Conservation (phyloP, 345 rosid genomes). For the Barbarea vulgaris region DNA sequence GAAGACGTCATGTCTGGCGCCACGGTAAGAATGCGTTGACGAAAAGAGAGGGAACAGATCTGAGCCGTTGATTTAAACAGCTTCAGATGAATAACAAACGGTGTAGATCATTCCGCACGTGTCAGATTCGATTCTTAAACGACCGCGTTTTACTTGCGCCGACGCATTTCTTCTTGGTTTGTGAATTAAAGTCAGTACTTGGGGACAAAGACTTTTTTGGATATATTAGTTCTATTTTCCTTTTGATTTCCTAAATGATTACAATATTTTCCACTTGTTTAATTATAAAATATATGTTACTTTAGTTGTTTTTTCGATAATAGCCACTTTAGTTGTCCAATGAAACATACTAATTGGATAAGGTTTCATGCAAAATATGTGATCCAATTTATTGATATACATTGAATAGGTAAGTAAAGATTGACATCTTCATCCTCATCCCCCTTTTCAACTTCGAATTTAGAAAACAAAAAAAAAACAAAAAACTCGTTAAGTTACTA, state of each 20-base stretch:
- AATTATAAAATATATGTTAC: not conserved
- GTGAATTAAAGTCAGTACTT: slow-evolving; percentile 2
- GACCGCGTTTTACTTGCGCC: slow-evolving; percentile 23
- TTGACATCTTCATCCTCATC: slow-evolving; percentile 36
- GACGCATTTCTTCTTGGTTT: slow-evolving; percentile 12
- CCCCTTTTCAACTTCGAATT: not conserved
- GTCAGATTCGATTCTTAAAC: slow-evolving; percentile 16
- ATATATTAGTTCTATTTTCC: slow-evolving; percentile 6
- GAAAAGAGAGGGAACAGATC: not conserved
- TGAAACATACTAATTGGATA: slow-evolving; percentile 19
- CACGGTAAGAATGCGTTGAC: slow-evolving; percentile 37
- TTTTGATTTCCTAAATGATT: slow-evolving; percentile 10
- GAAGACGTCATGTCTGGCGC: slow-evolving; percentile 35
- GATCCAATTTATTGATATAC: slow-evolving; percentile 28
- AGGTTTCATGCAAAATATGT: slow-evolving; percentile 37
- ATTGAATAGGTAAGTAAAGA: slow-evolving; percentile 37
- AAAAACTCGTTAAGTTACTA: not conserved
- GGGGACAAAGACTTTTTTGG: slow-evolving; percentile 18
- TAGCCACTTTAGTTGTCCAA: slow-evolving; percentile 39
- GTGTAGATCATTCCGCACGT: slow-evolving; percentile 29
- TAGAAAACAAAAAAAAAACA: not conserved
- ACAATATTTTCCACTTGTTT: slow-evolving; percentile 23
- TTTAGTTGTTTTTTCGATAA: slow-evolving; percentile 20
- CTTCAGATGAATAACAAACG: slow-evolving; percentile 19
- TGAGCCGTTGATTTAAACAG: slow-evolving; percentile 13